phyloP scores from a whole-genome alignment of 257 asterid species.

The Nicotiana benthamiana region DNA sequence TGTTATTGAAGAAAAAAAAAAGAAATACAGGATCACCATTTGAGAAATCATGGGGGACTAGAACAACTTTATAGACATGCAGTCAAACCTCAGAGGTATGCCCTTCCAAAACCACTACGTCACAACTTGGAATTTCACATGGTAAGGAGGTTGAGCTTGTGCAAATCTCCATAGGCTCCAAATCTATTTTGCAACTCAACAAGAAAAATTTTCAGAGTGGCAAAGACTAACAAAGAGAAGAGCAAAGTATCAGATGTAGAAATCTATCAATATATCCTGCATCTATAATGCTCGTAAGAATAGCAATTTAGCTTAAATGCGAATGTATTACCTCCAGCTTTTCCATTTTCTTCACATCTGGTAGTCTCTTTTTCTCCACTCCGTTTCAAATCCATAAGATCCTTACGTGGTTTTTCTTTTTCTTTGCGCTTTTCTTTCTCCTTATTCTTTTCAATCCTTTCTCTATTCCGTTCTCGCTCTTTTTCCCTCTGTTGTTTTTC shows the following conservation, averaged over 20 bases:
- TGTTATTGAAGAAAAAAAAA: neutral
- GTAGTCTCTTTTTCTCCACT: conserved; percentile 33
- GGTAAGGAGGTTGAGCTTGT: conserved; percentile 42
- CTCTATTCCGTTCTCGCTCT: conserved; percentile 42
- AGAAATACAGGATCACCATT: neutral
- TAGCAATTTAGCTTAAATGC: neutral
- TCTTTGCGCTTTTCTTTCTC: conserved; percentile 49
- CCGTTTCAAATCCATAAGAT: conserved; percentile 32
- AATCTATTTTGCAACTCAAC: conserved; percentile 37
- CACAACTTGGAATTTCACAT: conserved; percentile 59
- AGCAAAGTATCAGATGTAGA: neutral
- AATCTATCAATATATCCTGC: neutral
- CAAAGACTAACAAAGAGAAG: neutral
- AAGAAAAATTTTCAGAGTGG: neutral
- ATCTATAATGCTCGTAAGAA: neutral
- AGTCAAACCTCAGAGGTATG: conserved; percentile 89
- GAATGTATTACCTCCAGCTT: conserved; percentile 46
- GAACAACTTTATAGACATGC: conserved; percentile 1
- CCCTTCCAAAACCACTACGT: conserved; percentile 81
- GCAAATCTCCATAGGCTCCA: conserved; percentile 91
- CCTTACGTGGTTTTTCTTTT: conserved; percentile 57
- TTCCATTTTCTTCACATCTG: conserved; percentile 47
- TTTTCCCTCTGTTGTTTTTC: conserved; percentile 56
- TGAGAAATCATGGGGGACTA: neutral
- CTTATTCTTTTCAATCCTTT: conserved; percentile 37